Evolutionary conservation across 768 basidiomycete genomes (phyloP), one percentile per base, ranked within the genome.

Genomic region (Aureoboletus auriporus): DNA sequence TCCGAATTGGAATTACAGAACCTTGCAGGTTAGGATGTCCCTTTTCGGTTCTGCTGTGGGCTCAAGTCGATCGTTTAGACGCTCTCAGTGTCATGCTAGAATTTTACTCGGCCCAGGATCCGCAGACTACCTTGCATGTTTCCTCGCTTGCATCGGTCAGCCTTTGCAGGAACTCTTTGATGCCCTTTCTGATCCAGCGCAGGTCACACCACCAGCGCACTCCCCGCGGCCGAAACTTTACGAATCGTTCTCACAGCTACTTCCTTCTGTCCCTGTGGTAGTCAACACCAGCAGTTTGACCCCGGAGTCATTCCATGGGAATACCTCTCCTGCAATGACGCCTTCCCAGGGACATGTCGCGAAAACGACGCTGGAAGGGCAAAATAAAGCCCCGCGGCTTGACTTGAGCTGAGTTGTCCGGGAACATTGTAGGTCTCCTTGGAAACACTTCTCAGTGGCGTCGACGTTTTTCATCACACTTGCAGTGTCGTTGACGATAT

Each of bases 51-150:
- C 33, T 33, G 31, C n/a, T n/a, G 12, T 20, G 50, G n/a, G 23
- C 46, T 56, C 20, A 49, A n/a, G 17, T 28, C 52, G 17, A 34
- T 20, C 16, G 27, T 38, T 28, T 53, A 90, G 88, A 85, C 51
- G 77, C 79, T 4, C 65, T 89, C 45, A 68, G 72, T 45, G 80
- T 89, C 35, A 69, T 90, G 29, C 69, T 89, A 0, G 86, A 89
- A 60, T 89, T 87, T 60, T 90, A 89, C 63, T 68, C 71, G 13
- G 77, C 77, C 1, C 86, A 86, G 60, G 83, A 85, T 53, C 59
- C 69, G 11, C 67, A 72, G 45, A 64, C 67, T 4, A 73, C 75
- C 47, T 71, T 78, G 3, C 77, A 84, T 61, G 66, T 87, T 31
- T 62, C 72, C 26, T 52, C 71, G 2, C 74, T 87, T 29, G 60